Base-by-base conservation (phyloP, 2,329 filamentous ascomycete genomes). In the Aureobasidium pullulans region DNA sequence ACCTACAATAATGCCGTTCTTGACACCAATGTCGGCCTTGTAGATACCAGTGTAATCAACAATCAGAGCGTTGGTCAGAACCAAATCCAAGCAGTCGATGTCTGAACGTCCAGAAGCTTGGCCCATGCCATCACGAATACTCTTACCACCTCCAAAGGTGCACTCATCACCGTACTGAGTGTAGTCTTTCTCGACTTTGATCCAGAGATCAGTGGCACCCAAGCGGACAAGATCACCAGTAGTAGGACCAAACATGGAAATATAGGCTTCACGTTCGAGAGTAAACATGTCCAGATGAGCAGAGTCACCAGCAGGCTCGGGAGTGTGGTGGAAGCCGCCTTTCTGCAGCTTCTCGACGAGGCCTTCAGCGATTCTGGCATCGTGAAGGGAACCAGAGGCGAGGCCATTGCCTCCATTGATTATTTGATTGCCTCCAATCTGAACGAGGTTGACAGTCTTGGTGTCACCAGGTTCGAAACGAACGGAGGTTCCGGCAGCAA, bases 21-120 rank as follows among this genome's bases (percentile, higher is more conserved):
- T 96, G 72, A 97, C 86, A 31, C 93, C 93, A 70, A 97, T 96
- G 72, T 97, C 93, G 6, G 92, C 93, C 76, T 97, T 97, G 79
- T 90, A 95, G 69, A 97, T 96, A 49, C 93, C 93, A 1, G 83
- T 87, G 82, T 88, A 95, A 75, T 97, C 93, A 19, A 97, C 81
- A 39, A 97, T 87, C 64, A 97, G 76, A 5, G 92, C 93, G 68
- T 96, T 97, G 1, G 86, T 90, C 61, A 97, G 84, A 28, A 96
- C 89, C 48, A 93, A 82, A 71, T 97, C 93, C 61, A 96, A 76
- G 28, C 84, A 84, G 28, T 92, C 85, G 2, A 79, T 77, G 66
- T 93, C 87, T 0, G 81, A 75, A 44, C 89, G 81, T 4, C 90
- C 92, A 28, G 86, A 87, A 5, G 91, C 89, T 76, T 96, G 92